Evolutionary conservation across 208 protist genomes (phyloP).

Genomic region (Entamoeba invadens): DNA sequence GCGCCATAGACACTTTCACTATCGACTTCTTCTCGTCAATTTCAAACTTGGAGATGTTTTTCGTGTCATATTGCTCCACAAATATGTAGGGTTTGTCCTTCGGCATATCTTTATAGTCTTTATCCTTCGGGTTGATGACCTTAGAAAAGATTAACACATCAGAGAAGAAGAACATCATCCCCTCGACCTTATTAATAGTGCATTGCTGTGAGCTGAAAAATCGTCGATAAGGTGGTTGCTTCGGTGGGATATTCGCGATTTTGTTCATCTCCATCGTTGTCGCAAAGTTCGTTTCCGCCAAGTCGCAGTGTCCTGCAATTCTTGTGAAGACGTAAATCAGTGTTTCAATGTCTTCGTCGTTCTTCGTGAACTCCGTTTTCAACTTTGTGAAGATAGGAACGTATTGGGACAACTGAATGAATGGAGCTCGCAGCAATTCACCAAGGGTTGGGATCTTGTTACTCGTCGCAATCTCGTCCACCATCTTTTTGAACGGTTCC

Average conservation of each 20-base stretch:
- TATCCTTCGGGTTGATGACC: too few relatives aligned
- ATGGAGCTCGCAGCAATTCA: not conserved
- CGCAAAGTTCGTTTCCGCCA: not conserved
- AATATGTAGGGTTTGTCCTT: too few relatives aligned
- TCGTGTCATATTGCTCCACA: not conserved
- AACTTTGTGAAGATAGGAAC: not conserved
- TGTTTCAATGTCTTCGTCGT: not conserved
- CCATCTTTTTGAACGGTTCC: not conserved
- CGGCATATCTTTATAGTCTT: too few relatives aligned
- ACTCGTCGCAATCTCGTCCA: not conserved
- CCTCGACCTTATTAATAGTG: not conserved
- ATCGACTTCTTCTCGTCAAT: not conserved
- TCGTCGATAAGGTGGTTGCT: not conserved
- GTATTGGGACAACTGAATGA: not conserved
- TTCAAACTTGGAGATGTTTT: not conserved
- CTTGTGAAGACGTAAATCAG: not conserved
- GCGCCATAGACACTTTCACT: not conserved
- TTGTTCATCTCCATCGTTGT: not conserved
- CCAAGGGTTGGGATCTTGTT: not conserved
- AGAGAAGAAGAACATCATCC: not conserved
- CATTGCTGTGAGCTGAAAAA: not conserved
- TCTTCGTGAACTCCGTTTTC: not conserved
- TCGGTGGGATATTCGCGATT: not conserved
- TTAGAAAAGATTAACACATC: not conserved
- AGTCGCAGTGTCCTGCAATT: not conserved